These are phyloP conservation scores for Pelargonium myrrhifolium DNA, from an alignment of 441 rosid genomes.

Conservation along the genomic window DNA sequence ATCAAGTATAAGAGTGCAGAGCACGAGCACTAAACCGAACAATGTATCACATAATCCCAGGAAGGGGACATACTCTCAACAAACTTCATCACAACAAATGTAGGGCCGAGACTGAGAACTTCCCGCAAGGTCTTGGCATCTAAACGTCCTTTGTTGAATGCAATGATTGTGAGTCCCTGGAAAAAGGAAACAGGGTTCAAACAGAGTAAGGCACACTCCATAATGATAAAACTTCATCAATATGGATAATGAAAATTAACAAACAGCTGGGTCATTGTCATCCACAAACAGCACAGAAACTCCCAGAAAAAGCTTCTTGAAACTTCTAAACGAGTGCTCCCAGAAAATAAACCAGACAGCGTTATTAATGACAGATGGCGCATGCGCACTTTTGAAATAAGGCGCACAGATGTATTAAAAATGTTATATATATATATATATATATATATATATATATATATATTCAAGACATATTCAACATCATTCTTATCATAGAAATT, in stretches of 20 bases:
- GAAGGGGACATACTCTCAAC: constrained; percentile 54
- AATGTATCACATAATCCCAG: background rate
- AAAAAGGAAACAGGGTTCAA: constrained; percentile 15
- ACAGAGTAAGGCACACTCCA: background rate
- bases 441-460: too few species aligned
- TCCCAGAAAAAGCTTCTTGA: background rate
- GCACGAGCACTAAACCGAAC: background rate
- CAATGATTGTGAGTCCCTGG: constrained; percentile 86
- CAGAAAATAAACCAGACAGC: background rate
- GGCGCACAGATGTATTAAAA: too few species aligned
- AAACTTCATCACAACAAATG: constrained; percentile 92
- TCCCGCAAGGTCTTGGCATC: constrained; percentile 51
- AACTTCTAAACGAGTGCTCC: background rate
- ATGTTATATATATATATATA: too few species aligned
- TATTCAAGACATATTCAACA: too few species aligned
- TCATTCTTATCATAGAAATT: too few species aligned
- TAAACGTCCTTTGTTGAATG: constrained; percentile 53
- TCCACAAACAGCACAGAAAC: background rate
- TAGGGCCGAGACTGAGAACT: constrained; percentile 93
- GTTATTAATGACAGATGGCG: too few species aligned
- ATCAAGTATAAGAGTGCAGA: background rate
- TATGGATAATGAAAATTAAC: background rate
- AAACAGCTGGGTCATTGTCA: background rate
- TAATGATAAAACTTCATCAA: background rate
- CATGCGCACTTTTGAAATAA: too few species aligned